Conservation (phyloP, 2,329 filamentous ascomycete species). For the Colletotrichum endophyticum region DNA sequence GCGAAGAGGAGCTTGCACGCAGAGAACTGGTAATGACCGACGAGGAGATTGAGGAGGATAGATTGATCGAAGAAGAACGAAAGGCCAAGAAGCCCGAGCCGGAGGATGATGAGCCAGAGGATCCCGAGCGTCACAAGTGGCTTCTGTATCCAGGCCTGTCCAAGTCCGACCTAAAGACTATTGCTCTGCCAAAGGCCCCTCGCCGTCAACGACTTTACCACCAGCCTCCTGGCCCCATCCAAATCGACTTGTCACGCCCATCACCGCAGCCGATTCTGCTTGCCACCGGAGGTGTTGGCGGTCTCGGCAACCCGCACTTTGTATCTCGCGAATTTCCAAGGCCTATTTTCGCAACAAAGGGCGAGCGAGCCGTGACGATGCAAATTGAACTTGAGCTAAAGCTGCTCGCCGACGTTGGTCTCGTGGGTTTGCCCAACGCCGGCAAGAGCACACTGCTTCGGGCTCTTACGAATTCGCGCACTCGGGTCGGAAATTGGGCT, state of each 20-base stretch:
- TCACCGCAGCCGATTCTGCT: slow-evolving; percentile 86
- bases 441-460: slow-evolving; percentile 94
- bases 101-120: slow-evolving; percentile 40
- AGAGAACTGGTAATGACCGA: slow-evolving; percentile 15
- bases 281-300: slow-evolving; percentile 85
- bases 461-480: slow-evolving; percentile 85
- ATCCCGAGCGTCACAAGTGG: slow-evolving; percentile 73
- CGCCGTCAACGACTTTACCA: slow-evolving; percentile 59
- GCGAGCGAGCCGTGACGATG: slow-evolving; percentile 79
- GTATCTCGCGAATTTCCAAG: slow-evolving; percentile 74
- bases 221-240: slow-evolving; percentile 76
- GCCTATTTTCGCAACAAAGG: slow-evolving; percentile 88
- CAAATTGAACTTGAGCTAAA: slow-evolving; percentile 90
- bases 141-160: slow-evolving; percentile 82
- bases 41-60: slow-evolving; percentile 1
- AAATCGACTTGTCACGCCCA: slow-evolving; percentile 74
- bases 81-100: not conserved
- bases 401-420: slow-evolving; percentile 90
- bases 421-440: slow-evolving; percentile 94
- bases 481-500: slow-evolving; percentile 91
- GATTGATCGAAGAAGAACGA: not conserved
- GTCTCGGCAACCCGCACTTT: slow-evolving; percentile 93
- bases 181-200: slow-evolving; percentile 57
- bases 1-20: slow-evolving; percentile 10
- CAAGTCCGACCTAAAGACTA: slow-evolving; percentile 67